Base-by-base conservation (phyloP, 2,329 filamentous ascomycete genomes). In the Coniosporium tulheliwenetii region DNA sequence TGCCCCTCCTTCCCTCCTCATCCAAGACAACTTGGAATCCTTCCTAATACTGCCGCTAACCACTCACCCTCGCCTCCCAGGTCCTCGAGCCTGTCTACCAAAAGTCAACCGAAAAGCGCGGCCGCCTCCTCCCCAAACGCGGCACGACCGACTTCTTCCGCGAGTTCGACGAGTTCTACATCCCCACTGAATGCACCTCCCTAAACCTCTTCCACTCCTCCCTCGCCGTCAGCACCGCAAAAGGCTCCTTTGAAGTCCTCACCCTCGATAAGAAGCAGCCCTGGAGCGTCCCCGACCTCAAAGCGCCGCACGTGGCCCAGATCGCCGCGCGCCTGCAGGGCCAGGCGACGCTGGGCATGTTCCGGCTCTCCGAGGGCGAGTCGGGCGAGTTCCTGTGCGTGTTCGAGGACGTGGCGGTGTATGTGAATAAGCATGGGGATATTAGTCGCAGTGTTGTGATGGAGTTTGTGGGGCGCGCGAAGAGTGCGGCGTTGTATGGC, bases 111-210 rank as follows among this genome's bases (percentile, higher is more conserved):
- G 84, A 93, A 54, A 89, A 83, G 66, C 74, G 77, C 4, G 77
- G 85, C 5, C 77, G 85, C 8, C 67, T 80, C 47, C 78, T 75
- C 55, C 52, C 54, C 5, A 67, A 77, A 13, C 73, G 73, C 8
- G 85, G 85, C 14, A 78, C 75, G 44, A 95, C 89, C 0, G 91
- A 98, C 52, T 89, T 89, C 52, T 98, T 96, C 77, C 81, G 91
- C 46, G 91, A 98, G 56, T 98, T 87, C 58, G 91, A 98, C 64
- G 91, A 96, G 50, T 98, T 98, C 62, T 98, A 96, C 63, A 87
- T 98, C 50, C 91, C 91, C 0, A 81, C 84, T 2, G 93, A 98
- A 57, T 95, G 86, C 59, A 94, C 81, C 60, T 85, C 84, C 38
- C 82, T 98, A 56, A 96, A 95, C 60, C 75, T 98, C 40, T 98